Evolutionary conservation across 768 basidiomycete genomes (phyloP), one percentile per base, ranked within the genome.

Genomic region (Mycena maculata): DNA sequence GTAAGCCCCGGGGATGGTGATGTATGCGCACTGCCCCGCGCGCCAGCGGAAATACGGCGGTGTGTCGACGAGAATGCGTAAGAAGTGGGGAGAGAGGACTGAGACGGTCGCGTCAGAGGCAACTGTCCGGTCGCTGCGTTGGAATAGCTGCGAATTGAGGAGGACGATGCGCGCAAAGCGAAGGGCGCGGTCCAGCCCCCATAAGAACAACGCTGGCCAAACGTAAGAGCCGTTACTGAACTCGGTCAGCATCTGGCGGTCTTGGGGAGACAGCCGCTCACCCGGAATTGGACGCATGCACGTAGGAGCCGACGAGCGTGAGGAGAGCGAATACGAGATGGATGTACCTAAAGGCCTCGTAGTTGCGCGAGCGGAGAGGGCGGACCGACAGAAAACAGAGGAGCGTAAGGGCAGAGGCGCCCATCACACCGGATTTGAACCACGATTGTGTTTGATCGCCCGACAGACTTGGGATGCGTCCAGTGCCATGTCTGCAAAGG

Each of bases 21-120:
- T 74, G 65, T 78, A 85, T 0, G 79, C 81, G n/a, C 77, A 75
- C 71, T 86, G 84, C 23, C 84, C 84, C 0, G 84, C 74, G 27
- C 72, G 72, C 67, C 85, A 79, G 53, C 79, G 75, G 1, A 73
- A 68, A 10, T 48, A 55, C 2, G 36, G 61, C 27, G 82, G 81
- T 27, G 80, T 76, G 38, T 72, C 71, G 25, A 84, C 69, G 41
- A 74, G 74, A 18, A 86, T 73, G 20, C 83, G 80, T 16, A 86
- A 67, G 59, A 81, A 78, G 53, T 82, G 75, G 1, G 81, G 76
- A 0, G 80, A 79, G 60, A 84, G 72, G 7, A 82, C 62, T 63
- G 83, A 79, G 0, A 75, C 69, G 18, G 56, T 63, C 25, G 69
- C 69, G 13, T 49, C 23, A 22, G 63, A 65, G 1, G 69, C 27